These are phyloP conservation scores for Starmerella roubikii DNA, from an alignment of 805 yeast species.

Conservation along the genomic window DNA sequence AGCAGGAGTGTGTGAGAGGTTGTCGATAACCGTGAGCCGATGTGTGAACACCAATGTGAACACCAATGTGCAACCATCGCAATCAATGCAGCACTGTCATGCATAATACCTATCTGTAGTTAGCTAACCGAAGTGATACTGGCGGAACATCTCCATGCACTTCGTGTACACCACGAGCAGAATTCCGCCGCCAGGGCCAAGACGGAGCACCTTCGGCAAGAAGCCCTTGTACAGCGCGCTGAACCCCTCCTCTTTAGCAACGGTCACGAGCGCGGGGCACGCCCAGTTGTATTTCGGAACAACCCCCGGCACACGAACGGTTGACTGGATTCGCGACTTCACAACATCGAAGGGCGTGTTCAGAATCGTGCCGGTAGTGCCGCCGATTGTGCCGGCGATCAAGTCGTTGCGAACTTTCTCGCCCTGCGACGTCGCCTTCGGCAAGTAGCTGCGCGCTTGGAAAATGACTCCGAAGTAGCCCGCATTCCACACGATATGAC, in stretches of 20 bases:
- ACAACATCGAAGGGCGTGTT: conserved; percentile 96
- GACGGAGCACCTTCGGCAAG: conserved; percentile 89
- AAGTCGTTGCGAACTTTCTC: conserved; percentile 78
- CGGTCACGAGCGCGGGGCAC: conserved; percentile 57
- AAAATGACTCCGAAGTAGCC: conserved; percentile 93
- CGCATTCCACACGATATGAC: conserved; percentile 94
- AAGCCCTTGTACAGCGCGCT: conserved; percentile 89
- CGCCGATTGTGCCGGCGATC: conserved; percentile 90
- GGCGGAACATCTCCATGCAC: conserved; percentile 76
- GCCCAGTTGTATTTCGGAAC: conserved; percentile 88
- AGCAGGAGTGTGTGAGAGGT: not conserved
- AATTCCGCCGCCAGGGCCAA: conserved; percentile 99
- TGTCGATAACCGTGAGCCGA: not conserved
- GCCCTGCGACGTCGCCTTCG: conserved; percentile 54
- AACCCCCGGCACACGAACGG: conserved; percentile 53
- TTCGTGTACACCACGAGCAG: conserved; percentile 90
- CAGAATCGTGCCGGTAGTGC: conserved; percentile 86
- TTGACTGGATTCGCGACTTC: conserved; percentile 85
- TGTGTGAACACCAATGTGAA: too few relatives aligned
- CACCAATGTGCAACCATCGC: not conserved
- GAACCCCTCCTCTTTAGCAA: conserved; percentile 84
- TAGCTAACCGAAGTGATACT: conserved; percentile 2
- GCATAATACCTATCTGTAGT: not conserved
- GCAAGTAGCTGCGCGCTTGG: conserved; percentile 70
- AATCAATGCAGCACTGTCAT: not conserved